Conservation (phyloP, 2,329 filamentous ascomycete genomes). For the Dothidotthia symphoricarpi region DNA sequence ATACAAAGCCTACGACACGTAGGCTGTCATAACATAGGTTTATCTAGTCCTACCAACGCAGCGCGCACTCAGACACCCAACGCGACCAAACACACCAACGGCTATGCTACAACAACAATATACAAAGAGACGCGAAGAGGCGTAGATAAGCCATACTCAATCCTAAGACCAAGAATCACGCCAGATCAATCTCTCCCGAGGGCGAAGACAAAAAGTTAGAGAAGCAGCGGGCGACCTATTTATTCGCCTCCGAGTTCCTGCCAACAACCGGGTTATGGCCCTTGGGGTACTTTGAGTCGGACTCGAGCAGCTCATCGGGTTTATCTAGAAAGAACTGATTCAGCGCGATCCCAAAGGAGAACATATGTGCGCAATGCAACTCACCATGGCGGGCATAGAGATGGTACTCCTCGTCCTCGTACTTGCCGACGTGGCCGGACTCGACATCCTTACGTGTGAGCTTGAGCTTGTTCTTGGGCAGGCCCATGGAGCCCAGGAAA, state of each 20-base stretch:
- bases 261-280: slow-evolving; percentile 49
- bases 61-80: no score
- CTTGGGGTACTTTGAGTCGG: slow-evolving; percentile 47
- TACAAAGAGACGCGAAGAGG: no score
- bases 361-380: slow-evolving; percentile 23
- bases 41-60: no score
- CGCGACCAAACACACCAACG: no score
- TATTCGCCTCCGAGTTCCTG: slow-evolving; percentile 49
- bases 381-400: slow-evolving; percentile 53
- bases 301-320: slow-evolving; percentile 54
- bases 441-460: slow-evolving; percentile 60
- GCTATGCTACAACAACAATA: no score
- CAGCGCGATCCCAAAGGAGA: slow-evolving; percentile 23
- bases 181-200: no score
- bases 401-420: slow-evolving; percentile 50
- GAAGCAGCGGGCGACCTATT: slow-evolving; percentile 35
- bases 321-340: slow-evolving; percentile 45
- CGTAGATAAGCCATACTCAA: no score
- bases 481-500: slow-evolving; percentile 62
- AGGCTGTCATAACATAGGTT: no score
- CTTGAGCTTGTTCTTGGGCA: slow-evolving; percentile 56
- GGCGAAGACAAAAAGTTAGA: no score
- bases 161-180: no score
- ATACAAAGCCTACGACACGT: no score
- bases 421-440: slow-evolving; percentile 47